A percentile compares a stretch with the other conserved stretches of the same genome.
Conservation (phyloP, 108 stramenopile genomes). For the Stephanodiscus minutulus region DNA sequence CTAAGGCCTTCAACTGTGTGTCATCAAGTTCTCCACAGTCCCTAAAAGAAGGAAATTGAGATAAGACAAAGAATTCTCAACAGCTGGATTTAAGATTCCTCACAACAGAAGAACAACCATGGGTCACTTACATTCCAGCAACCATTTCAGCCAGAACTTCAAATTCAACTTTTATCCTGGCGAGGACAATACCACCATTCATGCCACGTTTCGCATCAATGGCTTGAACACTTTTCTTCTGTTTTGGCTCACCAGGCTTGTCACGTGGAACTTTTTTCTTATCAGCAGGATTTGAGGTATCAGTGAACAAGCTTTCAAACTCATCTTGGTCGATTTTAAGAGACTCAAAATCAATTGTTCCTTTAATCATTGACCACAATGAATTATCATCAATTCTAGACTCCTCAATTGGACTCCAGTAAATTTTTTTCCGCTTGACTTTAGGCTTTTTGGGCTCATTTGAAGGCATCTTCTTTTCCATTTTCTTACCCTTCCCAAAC, state of each 20-base stretch:
- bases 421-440: conserved; percentile 88
- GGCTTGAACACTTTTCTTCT: conserved; percentile 84
- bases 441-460: conserved; percentile 57
- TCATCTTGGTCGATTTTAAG: conserved; percentile 83
- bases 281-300: conserved; percentile 67
- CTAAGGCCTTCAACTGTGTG: conserved; percentile 75
- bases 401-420: conserved; percentile 88
- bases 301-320: conserved; percentile 90
- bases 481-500: too few relatives aligned
- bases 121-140: conserved; percentile 71
- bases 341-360: conserved; percentile 59
- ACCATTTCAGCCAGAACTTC: conserved; percentile 68
- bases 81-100: not conserved
- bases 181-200: conserved; percentile 91
- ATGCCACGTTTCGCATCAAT: conserved; percentile 90
- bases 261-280: conserved; percentile 57
- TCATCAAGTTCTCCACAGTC: conserved; percentile 70
- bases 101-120: not conserved
- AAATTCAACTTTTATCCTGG: conserved; percentile 75
- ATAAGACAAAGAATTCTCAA: not conserved
- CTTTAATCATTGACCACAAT: conserved; percentile 84
- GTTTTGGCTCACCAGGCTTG: conserved; percentile 46
- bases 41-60: conserved; percentile 26
- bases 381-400: conserved; percentile 80
- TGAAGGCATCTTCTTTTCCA: conserved; percentile 27